Conservation (phyloP, 768 basidiomycete species). For the Serendipita sp. region DNA sequence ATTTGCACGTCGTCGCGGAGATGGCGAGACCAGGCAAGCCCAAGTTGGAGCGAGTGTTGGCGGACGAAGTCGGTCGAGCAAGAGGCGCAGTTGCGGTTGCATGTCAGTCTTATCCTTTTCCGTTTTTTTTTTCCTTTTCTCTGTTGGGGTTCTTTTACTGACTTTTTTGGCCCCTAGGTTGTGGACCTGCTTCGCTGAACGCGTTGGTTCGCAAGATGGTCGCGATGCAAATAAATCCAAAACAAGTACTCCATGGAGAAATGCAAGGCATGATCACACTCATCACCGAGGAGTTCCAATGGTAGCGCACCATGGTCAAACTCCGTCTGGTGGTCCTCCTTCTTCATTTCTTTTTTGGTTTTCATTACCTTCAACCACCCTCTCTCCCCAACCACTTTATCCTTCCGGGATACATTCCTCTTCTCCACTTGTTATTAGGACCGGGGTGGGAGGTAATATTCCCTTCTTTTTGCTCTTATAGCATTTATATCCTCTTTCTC, state of each 20-base stretch:
- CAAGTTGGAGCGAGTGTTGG: slow-evolving; percentile 41
- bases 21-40: slow-evolving; percentile 51
- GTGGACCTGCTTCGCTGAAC: slow-evolving; percentile 57
- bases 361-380: background rate
- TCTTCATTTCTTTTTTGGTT: background rate
- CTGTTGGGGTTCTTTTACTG: background rate
- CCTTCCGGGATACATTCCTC: no score
- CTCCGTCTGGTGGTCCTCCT: background rate
- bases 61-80: slow-evolving; percentile 45
- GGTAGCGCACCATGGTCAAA: slow-evolving; percentile 19
- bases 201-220: slow-evolving; percentile 51
- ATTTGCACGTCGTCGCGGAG: slow-evolving; percentile 45
- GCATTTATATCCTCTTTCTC: no score
- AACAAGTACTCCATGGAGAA: slow-evolving; percentile 36
- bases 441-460: no score
- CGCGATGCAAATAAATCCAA: slow-evolving; percentile 41
- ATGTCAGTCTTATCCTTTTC: slow-evolving; percentile 31
- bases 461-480: no score
- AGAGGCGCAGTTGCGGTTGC: slow-evolving; percentile 47
- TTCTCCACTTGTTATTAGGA: no score
- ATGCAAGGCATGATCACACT: slow-evolving; percentile 42
- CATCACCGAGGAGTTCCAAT: slow-evolving; percentile 53
- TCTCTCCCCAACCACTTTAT: no score
- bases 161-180: slow-evolving; percentile 28
- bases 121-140: background rate